Evolutionary conservation across 805 yeast genomes (phyloP), one percentile per base, ranked within the genome.

Genomic region (Lipomyces yamadae): DNA sequence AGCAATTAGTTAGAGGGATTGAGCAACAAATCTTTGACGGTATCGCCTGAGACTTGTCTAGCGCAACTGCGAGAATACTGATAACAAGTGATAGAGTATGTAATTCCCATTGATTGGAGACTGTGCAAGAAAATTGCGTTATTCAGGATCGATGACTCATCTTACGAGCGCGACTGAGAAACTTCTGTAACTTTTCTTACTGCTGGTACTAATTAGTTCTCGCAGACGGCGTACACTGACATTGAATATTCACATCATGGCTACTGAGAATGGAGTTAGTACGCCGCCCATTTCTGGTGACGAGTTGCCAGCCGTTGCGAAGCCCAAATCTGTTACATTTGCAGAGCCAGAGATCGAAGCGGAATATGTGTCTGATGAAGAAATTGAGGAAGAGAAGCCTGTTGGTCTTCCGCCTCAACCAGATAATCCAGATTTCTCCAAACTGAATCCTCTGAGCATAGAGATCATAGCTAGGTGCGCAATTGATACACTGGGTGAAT

Each of bases 351-450:
- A 78, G 35, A 87, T 82, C 65, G 84, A 84, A 56, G 91, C 86
- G 70, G 86, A 84, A 68, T 89, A 84, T 59, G 81, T 82, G 62
- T 78, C 79, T 50, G 91, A 86, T 67, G 96, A 89, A 76, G 92
- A 75, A 83, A 84, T 75, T 84, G 87, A 76, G 98, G 94, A 78
- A 93, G 95, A 74, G 96, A 91, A 83, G 98, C 92, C 80, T 97
- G 98, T 78, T 67, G 99, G 99, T 62, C 85, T 95, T 67, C 99
- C 99, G 63, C 97, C 90, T 78, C 99, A 95, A 81, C 97, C 97
- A 65, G 89, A 84, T 52, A 83, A 91, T 80, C 96, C 96, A 66
- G 97, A 93, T 77, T 89, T 94, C 75, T 72, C 89, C 53, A 77
- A 81, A 72, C 81, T 95, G 81, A 91, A 94, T 58, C 98, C 99